Conservation (phyloP, 345 rosid genomes). For the Mercurialis annua region DNA sequence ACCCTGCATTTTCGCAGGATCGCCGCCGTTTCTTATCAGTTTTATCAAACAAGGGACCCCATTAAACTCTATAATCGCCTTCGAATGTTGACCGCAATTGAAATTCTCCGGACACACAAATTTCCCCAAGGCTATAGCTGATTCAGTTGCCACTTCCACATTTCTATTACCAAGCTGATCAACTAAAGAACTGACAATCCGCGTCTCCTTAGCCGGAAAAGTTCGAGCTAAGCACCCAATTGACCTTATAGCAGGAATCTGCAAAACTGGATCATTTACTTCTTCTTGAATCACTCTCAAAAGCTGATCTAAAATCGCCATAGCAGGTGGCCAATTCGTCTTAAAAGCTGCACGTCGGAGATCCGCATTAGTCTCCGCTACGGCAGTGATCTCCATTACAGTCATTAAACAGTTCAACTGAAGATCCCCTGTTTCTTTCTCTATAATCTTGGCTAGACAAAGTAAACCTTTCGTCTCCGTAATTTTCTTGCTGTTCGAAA, state of each 20-base stretch:
- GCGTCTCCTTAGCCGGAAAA: slow-evolving; percentile 51
- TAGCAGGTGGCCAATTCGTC: slow-evolving; percentile 60
- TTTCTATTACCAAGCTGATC: slow-evolving; percentile 31
- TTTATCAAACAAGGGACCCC: slow-evolving; percentile 48
- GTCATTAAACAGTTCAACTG: slow-evolving; percentile 50
- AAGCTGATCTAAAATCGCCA: slow-evolving; percentile 53
- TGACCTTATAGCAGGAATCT: slow-evolving; percentile 44
- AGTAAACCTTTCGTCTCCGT: slow-evolving; percentile 53
- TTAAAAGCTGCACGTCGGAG: slow-evolving; percentile 54
- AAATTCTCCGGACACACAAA: slow-evolving; percentile 54
- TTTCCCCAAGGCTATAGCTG: slow-evolving; percentile 51
- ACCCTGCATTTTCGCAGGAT: slow-evolving; percentile 36
- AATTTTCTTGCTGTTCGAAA: slow-evolving; percentile 40
- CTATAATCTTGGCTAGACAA: slow-evolving; percentile 50
- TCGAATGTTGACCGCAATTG: slow-evolving; percentile 47
- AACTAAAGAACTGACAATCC: slow-evolving; percentile 47
- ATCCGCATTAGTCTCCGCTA: slow-evolving; percentile 49
- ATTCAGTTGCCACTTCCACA: slow-evolving; percentile 41
- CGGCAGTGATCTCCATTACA: slow-evolving; percentile 42
- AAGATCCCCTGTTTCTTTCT: slow-evolving; percentile 45
- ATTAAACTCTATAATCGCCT: slow-evolving; percentile 48
- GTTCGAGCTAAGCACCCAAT: slow-evolving; percentile 57
- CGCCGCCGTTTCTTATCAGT: slow-evolving; percentile 33
- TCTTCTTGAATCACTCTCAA: slow-evolving; percentile 47
- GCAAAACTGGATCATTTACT: slow-evolving; percentile 30